Base-by-base conservation (phyloP, 2,329 filamentous ascomycete genomes). In the Fusarium sp. region DNA sequence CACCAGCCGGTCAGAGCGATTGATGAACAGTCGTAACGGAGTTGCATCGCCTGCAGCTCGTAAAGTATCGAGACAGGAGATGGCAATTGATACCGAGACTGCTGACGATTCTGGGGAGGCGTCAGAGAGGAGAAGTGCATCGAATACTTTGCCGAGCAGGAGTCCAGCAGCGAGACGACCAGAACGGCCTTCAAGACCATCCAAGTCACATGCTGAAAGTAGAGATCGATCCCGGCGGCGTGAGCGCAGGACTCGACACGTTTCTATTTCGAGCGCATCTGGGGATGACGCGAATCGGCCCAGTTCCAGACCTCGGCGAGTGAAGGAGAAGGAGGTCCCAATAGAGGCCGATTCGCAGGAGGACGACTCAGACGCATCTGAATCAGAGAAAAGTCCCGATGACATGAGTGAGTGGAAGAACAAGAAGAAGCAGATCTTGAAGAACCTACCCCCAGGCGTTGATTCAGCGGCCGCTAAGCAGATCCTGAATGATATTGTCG, bases 401-500 rank as follows among this genome's bases (percentile, higher is more conserved):
- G 80, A 81, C 9, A 82, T 86, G 50, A 80, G 78, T 21, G 82
- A 83, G 11, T 92, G 89, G 86, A 87, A 92, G 67, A 84, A 84
- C 53, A 88, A 86, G 49, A 88, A 92, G 66, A 82, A 84, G 49
- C 79, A 85, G 10, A 84, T 97, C 22, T 82, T 98, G 75, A 94
- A 92, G 75, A 91, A 91, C 58, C 81, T 98, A 2, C 94, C 94
- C 0, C 87, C 90, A 54, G 94, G 94, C 0, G 88, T 98, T 5
- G 96, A 99, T 75, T 88, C 91, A 69, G 83, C 86, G 26, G 92
- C 94, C 5, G 96, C 95, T 0, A 92, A 93, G 75, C 94, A 98
- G 66, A 98, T 99, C 31, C 85, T 98, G 60, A 98, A 98, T 75
- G 96, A 99, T 71, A 97, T 99, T 62, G 92, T 99, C 4, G 91